phyloP scores from a whole-genome alignment of 176 grass and related monocot species.

The Carex myosuroides region DNA sequence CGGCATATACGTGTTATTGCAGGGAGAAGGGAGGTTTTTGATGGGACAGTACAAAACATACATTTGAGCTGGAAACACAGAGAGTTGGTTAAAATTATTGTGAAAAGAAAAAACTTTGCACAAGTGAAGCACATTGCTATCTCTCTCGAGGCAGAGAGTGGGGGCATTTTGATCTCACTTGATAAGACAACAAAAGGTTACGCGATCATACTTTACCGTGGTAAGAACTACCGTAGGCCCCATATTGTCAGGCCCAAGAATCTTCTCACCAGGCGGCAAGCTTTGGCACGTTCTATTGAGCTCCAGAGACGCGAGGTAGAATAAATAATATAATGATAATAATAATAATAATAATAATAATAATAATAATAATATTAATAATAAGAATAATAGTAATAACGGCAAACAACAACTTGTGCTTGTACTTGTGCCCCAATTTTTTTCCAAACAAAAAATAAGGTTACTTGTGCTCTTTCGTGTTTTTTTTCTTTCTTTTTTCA shows the following conservation, averaged over 20 bases:
- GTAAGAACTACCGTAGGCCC: slow-evolving; percentile 78
- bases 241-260: slow-evolving; percentile 66
- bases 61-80: slow-evolving; percentile 93
- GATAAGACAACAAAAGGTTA: slow-evolving; percentile 94
- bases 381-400: background rate
- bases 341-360: background rate
- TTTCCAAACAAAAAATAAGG: background rate
- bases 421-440: background rate
- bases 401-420: background rate
- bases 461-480: background rate
- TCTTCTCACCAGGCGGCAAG: slow-evolving; percentile 62
- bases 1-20: slow-evolving; percentile 18
- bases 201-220: slow-evolving; percentile 74
- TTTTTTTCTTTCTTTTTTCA: background rate
- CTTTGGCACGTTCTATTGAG: slow-evolving; percentile 84
- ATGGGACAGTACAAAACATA: slow-evolving; percentile 91
- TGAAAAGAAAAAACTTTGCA: slow-evolving; percentile 70
- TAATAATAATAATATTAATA: background rate
- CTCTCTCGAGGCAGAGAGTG: slow-evolving; percentile 92
- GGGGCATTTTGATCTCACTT: slow-evolving; percentile 77
- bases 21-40: slow-evolving; percentile 85
- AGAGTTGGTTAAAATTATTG: slow-evolving; percentile 77
- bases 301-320: slow-evolving; percentile 87
- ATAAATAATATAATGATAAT: slow-evolving; percentile 10
- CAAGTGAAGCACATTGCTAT: slow-evolving; percentile 96